Evolutionary conservation across 306 rosid species (phyloP).

Genomic region (Cicer chorassanicum): DNA sequence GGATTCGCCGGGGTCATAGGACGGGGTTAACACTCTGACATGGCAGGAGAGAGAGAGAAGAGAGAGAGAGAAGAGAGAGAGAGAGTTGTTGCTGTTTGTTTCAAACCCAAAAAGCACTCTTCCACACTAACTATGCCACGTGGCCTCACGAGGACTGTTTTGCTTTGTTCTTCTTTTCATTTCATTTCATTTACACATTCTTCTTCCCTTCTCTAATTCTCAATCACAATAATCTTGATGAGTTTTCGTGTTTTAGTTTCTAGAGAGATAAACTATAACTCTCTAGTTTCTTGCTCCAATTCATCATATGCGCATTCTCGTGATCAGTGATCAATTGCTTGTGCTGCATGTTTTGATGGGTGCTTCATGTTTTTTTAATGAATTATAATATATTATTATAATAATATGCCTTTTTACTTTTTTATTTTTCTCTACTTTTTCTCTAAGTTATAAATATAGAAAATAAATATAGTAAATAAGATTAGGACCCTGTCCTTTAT

Average conservation of each 20-base stretch:
- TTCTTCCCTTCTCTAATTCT: neutral
- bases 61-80: slow-evolving; percentile 62
- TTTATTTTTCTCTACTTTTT: neutral
- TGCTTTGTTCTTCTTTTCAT: slow-evolving; percentile 12
- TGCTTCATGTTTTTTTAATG: neutral
- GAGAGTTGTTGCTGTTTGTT: slow-evolving; percentile 42
- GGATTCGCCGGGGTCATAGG: slow-evolving; percentile 95
- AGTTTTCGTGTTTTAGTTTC: neutral
- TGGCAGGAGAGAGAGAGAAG: slow-evolving; percentile 72
- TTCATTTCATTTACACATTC: neutral
- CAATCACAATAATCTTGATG: neutral
- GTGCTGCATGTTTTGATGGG: neutral
- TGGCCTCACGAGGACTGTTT: slow-evolving; percentile 42
- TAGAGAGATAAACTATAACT: neutral
- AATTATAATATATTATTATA: neutral
- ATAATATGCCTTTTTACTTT: neutral
- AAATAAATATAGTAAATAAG: neutral
- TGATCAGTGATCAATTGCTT: neutral
- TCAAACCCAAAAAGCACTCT: slow-evolving; percentile 45
- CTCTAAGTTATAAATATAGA: too few species aligned
- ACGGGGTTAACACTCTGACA: slow-evolving; percentile 91
- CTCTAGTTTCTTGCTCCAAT: neutral
- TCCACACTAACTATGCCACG: slow-evolving; percentile 64
- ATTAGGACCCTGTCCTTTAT: neutral
- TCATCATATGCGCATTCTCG: neutral